A percentile compares a stretch with the other conserved stretches of the same genome.
These are phyloP conservation scores for Arthroderma sp. DNA, from an alignment of 2,329 filamentous ascomycete species.

Conservation along the genomic window DNA sequence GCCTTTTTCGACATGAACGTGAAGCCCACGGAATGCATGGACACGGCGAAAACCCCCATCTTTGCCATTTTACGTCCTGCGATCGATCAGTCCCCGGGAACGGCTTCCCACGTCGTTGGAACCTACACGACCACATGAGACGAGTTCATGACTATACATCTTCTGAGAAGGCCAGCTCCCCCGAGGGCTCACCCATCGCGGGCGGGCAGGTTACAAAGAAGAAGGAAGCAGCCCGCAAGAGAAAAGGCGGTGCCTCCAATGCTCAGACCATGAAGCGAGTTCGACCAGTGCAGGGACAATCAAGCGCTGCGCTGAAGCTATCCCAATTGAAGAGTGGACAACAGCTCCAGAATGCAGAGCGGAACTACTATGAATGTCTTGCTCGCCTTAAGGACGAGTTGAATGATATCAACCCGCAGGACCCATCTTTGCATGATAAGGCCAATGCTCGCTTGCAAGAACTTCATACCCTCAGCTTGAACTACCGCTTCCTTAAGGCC, in stretches of 20 bases:
- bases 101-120: constrained; percentile 91
- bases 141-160: constrained; percentile 60
- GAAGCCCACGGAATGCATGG: constrained; percentile 94
- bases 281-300: constrained; percentile 26
- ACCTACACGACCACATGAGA: constrained; percentile 93
- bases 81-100: constrained; percentile 70
- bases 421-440: constrained; percentile 29
- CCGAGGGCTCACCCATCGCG: constrained; percentile 24
- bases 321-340: constrained; percentile 23
- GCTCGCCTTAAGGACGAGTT: constrained; percentile 27
- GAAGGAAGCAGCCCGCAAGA: constrained; percentile 26
- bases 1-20: constrained; percentile 83
- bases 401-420: constrained; percentile 26
- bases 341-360: constrained; percentile 29
- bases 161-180: constrained; percentile 30
- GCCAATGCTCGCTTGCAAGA: constrained; percentile 33
- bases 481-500: constrained; percentile 30
- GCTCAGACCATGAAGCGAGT: constrained; percentile 31
- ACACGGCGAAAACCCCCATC: constrained; percentile 81
- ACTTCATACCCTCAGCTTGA: constrained; percentile 29
- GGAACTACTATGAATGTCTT: constrained; percentile 30
- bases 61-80: constrained; percentile 78
- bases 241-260: constrained; percentile 22
- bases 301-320: constrained; percentile 23
- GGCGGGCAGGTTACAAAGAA: constrained; percentile 21